phyloP scores from a whole-genome alignment of 2,329 filamentous ascomycete species.

The Calcarisporium arbuscula region DNA sequence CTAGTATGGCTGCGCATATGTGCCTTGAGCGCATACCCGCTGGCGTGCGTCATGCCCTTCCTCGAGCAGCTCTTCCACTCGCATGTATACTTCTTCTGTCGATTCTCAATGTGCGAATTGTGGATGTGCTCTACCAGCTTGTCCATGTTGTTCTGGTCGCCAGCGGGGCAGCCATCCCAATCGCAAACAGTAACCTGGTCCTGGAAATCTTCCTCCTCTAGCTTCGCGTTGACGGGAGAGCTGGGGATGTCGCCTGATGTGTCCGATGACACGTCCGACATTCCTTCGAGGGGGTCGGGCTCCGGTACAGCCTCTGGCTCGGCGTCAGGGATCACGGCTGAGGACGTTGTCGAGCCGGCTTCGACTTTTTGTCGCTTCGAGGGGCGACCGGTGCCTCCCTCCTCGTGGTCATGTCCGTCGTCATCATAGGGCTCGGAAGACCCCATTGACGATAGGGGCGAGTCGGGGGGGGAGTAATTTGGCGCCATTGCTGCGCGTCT shows the following conservation, averaged over 20 bases:
- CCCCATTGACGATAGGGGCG: constrained; percentile 41
- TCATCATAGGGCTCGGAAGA: constrained; percentile 40
- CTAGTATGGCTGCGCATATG: constrained; percentile 97
- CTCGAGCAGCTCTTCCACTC: constrained; percentile 88
- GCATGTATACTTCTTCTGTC: constrained; percentile 96
- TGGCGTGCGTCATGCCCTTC: constrained; percentile 88
- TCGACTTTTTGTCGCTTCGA: constrained; percentile 42
- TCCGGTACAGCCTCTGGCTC: constrained; percentile 41
- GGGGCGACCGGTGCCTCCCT: constrained; percentile 31
- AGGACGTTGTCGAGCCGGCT: constrained; percentile 38
- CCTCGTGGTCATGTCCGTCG: constrained; percentile 36
- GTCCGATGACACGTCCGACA: constrained; percentile 79
- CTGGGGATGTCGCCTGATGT: constrained; percentile 79
- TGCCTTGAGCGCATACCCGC: constrained; percentile 89
- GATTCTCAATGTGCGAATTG: constrained; percentile 85
- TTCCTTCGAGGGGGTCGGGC: constrained; percentile 47
- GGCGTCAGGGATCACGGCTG: constrained; percentile 33
- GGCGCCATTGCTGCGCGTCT: constrained; percentile 26
- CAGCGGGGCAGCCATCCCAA: constrained; percentile 69
- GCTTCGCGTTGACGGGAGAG: constrained; percentile 59
- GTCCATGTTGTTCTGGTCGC: constrained; percentile 75
- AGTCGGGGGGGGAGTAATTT: constrained; percentile 34
- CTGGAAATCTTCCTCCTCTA: constrained; percentile 68
- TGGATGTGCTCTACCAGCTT: constrained; percentile 77
- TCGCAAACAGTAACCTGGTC: constrained; percentile 73